phyloP scores from a whole-genome alignment of 345 rosid species.

The Brassica nigra region DNA sequence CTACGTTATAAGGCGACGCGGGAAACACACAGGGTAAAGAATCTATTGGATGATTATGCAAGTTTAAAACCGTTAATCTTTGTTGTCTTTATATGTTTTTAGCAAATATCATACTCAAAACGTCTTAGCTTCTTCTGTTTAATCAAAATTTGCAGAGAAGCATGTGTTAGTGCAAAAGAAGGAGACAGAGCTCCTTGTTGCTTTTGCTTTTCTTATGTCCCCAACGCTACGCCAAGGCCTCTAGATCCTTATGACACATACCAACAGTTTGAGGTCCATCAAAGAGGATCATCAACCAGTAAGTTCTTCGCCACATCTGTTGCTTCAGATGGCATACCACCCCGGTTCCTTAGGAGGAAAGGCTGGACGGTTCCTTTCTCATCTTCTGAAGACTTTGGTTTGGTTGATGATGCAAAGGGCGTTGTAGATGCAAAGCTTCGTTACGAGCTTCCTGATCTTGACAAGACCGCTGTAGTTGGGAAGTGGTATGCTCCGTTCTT shows the following conservation, averaged over 20 bases:
- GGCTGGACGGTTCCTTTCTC: slow-evolving; percentile 54
- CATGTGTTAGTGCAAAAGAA: slow-evolving; percentile 46
- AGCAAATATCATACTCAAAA: background rate
- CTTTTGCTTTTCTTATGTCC: slow-evolving; percentile 38
- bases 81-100: background rate
- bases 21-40: slow-evolving; percentile 46
- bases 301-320: slow-evolving; percentile 53
- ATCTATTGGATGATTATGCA: background rate
- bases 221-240: slow-evolving; percentile 45
- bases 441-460: slow-evolving; percentile 45
- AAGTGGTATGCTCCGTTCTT: slow-evolving; percentile 76
- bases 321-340: slow-evolving; percentile 57
- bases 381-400: slow-evolving; percentile 29
- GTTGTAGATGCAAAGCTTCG: slow-evolving; percentile 47
- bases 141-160: slow-evolving; percentile 43
- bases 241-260: slow-evolving; percentile 45
- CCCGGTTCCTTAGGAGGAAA: slow-evolving; percentile 51
- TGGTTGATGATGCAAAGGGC: slow-evolving; percentile 63
- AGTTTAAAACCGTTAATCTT: background rate
- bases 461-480: slow-evolving; percentile 48
- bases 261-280: slow-evolving; percentile 52
- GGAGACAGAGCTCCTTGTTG: slow-evolving; percentile 48
- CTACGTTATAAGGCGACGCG: slow-evolving; percentile 40
- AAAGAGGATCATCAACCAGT: slow-evolving; percentile 19
- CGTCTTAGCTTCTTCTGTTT: background rate